Conservation (phyloP, 1,284 basidiomycete genomes). For the Trichosporon ovoides region DNA sequence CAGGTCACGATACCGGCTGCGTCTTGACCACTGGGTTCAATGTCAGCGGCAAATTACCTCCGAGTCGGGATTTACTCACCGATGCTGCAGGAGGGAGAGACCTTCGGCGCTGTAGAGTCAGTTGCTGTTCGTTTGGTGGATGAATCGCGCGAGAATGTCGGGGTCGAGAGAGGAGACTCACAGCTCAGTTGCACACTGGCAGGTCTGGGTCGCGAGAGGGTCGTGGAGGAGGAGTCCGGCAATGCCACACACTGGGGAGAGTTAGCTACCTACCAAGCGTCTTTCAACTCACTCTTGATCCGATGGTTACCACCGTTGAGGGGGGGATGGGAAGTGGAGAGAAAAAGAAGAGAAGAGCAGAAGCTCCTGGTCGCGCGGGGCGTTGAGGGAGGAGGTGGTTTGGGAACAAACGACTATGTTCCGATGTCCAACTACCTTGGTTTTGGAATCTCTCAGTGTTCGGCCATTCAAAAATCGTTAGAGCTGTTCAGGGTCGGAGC, state of each 20-base stretch:
- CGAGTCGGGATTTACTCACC: conserved; percentile 44
- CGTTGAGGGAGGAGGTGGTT: neutral
- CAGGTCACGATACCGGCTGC: conserved; percentile 98
- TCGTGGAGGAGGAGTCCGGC: conserved; percentile 78
- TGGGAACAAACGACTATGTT: no score
- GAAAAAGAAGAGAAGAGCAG: neutral
- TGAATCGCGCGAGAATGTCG: neutral
- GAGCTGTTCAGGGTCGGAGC: neutral
- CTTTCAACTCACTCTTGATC: neutral
- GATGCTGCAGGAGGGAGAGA: conserved; percentile 82
- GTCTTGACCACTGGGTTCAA: conserved; percentile 68
- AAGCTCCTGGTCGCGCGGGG: neutral
- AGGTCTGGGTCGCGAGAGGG: conserved; percentile 57
- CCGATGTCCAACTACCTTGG: neutral
- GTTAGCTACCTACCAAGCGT: neutral
- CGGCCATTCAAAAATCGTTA: conserved; percentile 5
- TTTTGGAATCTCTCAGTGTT: neutral
- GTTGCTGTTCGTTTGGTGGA: neutral
- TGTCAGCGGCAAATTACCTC: conserved; percentile 6
- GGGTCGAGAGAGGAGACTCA: conserved; percentile 39
- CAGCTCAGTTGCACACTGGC: conserved; percentile 69
- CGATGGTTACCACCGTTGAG: conserved; percentile 1
- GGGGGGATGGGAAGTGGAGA: neutral
- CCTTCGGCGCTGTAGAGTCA: conserved; percentile 59
- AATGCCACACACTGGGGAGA: conserved; percentile 68